phyloP scores from a whole-genome alignment of 768 basidiomycete species.

The Lepiota venenata region DNA sequence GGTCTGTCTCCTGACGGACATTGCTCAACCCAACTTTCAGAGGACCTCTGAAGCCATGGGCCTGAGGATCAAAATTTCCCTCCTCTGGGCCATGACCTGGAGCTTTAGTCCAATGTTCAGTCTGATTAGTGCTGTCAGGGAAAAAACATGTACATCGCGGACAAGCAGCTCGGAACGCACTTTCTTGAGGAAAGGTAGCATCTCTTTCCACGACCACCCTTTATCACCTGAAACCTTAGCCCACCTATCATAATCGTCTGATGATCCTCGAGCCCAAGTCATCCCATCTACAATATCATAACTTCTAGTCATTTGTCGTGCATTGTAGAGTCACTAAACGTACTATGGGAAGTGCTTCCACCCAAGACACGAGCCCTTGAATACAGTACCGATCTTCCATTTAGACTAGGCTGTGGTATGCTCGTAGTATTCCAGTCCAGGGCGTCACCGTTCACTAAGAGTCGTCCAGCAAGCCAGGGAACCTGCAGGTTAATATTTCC shows the following conservation, averaged over 20 bases:
- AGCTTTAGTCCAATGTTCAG: not conserved
- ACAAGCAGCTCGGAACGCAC: not conserved
- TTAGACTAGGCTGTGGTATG: slow-evolving; percentile 20
- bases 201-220: slow-evolving; percentile 21
- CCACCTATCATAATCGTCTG: slow-evolving; percentile 20
- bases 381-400: slow-evolving; percentile 17
- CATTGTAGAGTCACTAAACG: not conserved
- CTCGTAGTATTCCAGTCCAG: slow-evolving; percentile 28
- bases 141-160: no score
- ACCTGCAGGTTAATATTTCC: slow-evolving; percentile 14
- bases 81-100: not conserved
- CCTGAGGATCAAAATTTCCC: slow-evolving; percentile 10
- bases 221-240: slow-evolving; percentile 18
- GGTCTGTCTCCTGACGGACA: not conserved
- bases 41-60: slow-evolving; percentile 11
- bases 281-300: slow-evolving; percentile 19
- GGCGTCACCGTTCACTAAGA: not conserved
- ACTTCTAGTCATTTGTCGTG: not conserved
- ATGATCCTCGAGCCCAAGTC: slow-evolving; percentile 21
- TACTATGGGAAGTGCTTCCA: slow-evolving; percentile 20
- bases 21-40: slow-evolving; percentile 2
- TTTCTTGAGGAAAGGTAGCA: slow-evolving; percentile 20
- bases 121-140: not conserved
- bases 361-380: slow-evolving; percentile 24
- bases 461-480: slow-evolving; percentile 11